Evolutionary conservation across 257 asterid genomes (phyloP).

Genomic region (Linaria vulgaris): DNA sequence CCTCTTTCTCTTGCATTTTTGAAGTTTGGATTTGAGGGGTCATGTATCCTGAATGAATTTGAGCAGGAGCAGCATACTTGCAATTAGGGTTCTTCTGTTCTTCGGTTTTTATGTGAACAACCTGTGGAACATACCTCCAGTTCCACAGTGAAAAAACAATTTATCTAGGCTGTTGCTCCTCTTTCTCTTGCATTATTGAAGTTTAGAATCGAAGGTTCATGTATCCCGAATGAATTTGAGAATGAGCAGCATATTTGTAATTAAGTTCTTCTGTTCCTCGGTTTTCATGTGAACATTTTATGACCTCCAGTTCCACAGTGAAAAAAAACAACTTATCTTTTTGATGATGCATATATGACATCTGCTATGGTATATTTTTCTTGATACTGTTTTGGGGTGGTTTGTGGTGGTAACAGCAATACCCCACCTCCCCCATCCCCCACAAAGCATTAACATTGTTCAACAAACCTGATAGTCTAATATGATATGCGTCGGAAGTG

Average conservation of each 20-base stretch:
- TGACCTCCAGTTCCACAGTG: neutral
- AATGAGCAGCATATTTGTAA: conserved; percentile 3
- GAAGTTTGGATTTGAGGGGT: neutral
- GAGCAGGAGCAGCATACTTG: conserved; percentile 9
- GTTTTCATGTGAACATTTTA: conserved; percentile 2
- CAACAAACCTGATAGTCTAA: neutral
- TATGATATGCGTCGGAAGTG: conserved; percentile 6
- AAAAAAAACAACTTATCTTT: conserved; percentile 10
- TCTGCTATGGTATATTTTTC: conserved; percentile 4
- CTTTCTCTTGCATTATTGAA: neutral
- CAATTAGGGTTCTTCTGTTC: neutral
- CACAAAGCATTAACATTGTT: neutral
- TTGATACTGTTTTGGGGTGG: conserved; percentile 6
- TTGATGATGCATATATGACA: conserved; percentile 10
- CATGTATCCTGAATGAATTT: conserved; percentile 4
- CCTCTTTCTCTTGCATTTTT: conserved; percentile 3
- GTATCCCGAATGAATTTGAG: conserved; percentile 12
- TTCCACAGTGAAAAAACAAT: neutral
- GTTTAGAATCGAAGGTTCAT: neutral
- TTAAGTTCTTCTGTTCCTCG: neutral
- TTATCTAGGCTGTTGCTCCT: conserved; percentile 5
- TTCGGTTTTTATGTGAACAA: conserved; percentile 3
- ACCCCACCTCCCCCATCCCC: no score
- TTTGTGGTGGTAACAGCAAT: neutral
- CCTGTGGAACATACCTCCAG: neutral